phyloP scores from a whole-genome alignment of 495 filamentous ascomycete species.

The Neurospora sp. region DNA sequence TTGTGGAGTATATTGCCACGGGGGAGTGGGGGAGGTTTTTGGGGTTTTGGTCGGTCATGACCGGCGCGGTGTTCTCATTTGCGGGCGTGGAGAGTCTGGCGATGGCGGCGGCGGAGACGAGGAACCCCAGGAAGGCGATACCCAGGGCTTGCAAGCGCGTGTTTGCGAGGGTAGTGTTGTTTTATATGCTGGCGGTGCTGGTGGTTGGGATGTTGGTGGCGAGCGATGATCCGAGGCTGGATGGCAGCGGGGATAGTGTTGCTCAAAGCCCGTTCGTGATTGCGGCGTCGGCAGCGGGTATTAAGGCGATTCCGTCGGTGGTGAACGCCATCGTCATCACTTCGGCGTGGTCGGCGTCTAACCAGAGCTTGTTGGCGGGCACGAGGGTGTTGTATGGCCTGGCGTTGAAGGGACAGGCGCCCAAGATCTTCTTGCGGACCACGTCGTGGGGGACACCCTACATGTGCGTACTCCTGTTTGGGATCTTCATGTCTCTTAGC shows the following conservation, averaged over 20 bases:
- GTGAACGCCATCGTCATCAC: slow-evolving; percentile 63
- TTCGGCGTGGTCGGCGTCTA: slow-evolving; percentile 61
- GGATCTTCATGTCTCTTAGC: slow-evolving; percentile 45
- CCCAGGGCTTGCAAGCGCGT: slow-evolving; percentile 60
- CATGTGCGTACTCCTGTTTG: slow-evolving; percentile 43
- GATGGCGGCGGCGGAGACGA: slow-evolving; percentile 65
- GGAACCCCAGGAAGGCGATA: slow-evolving; percentile 61
- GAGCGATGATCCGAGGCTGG: slow-evolving; percentile 43
- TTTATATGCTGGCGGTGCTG: slow-evolving; percentile 61
- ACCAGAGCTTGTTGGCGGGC: slow-evolving; percentile 52
- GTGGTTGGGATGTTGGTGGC: slow-evolving; percentile 66
- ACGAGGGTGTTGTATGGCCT: slow-evolving; percentile 55
- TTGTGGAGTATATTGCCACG: slow-evolving; percentile 46
- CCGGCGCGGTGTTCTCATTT: slow-evolving; percentile 49
- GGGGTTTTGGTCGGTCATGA: slow-evolving; percentile 52
- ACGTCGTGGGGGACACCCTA: slow-evolving; percentile 54
- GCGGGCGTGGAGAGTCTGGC: slow-evolving; percentile 48
- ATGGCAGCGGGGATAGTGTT: slow-evolving; percentile 31
- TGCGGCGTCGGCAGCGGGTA: slow-evolving; percentile 55
- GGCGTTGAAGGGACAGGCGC: slow-evolving; percentile 49
- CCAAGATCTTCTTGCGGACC: slow-evolving; percentile 46
- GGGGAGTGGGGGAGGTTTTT: slow-evolving; percentile 45
- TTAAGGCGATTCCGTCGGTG: slow-evolving; percentile 49
- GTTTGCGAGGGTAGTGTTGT: slow-evolving; percentile 60
- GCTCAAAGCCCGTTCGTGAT: slow-evolving; percentile 67